Percentiles rank a stretch among this genome's conserved stretches.
Evolutionary conservation across 257 asterid species (phyloP).

Genomic region (Coffea canephora): DNA sequence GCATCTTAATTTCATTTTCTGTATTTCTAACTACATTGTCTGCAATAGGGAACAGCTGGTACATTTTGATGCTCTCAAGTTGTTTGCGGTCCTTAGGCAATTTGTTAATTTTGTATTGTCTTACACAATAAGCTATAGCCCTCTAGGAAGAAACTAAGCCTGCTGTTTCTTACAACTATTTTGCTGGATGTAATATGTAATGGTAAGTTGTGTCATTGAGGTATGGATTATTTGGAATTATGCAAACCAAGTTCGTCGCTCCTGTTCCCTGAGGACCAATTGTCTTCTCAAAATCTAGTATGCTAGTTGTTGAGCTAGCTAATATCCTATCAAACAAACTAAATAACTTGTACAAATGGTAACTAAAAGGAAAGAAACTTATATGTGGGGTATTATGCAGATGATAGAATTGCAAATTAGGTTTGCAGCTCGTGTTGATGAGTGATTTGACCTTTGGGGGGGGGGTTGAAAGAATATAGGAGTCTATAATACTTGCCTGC

Average conservation of each 20-base stretch:
- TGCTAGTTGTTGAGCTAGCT: background rate
- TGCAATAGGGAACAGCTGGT: background rate
- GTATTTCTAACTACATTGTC: background rate
- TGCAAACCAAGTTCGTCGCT: background rate
- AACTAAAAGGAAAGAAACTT: background rate
- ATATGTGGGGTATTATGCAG: background rate
- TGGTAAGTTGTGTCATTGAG: background rate
- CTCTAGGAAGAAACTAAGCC: background rate
- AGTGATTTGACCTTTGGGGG: background rate
- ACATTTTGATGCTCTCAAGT: background rate
- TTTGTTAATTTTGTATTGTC: background rate
- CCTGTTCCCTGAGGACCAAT: background rate
- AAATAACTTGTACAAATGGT: background rate
- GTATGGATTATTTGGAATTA: background rate
- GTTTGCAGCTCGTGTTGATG: background rate
- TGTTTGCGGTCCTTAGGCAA: background rate
- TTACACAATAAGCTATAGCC: background rate
- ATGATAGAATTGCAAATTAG: background rate
- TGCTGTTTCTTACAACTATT: background rate
- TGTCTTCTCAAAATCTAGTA: background rate
- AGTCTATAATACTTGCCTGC: background rate
- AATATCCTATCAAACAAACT: background rate
- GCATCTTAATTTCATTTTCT: background rate
- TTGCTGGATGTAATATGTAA: background rate
- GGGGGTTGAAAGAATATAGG: background rate